Evolutionary conservation across 371 early-diverging fungal species (phyloP).

Genomic region (Batrachochytrium dendrobatidis): DNA sequence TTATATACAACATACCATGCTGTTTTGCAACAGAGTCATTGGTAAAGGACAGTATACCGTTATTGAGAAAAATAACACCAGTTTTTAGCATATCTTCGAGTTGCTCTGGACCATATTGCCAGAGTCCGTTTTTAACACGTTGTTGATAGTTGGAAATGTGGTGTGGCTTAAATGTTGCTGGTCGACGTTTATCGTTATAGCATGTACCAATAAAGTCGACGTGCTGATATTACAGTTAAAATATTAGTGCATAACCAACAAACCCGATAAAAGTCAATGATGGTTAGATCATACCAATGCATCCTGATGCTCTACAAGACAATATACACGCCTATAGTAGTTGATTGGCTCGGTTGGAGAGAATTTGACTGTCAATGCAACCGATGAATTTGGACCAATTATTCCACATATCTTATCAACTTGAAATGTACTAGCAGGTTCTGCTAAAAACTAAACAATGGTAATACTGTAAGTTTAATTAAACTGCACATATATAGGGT

Average conservation of each 20-base stretch:
- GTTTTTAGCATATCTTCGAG: conserved; percentile 46
- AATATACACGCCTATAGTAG: conserved; percentile 42
- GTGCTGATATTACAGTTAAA: conserved; percentile 11
- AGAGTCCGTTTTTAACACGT: conserved; percentile 35
- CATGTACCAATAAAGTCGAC: conserved; percentile 45
- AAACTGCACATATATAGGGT: no score
- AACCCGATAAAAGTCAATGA: neutral
- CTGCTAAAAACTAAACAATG: conserved; percentile 37
- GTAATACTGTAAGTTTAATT: no score
- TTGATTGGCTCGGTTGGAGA: conserved; percentile 41
- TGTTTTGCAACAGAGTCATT: conserved; percentile 1
- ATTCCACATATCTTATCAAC: conserved; percentile 40
- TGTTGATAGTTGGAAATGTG: conserved; percentile 32
- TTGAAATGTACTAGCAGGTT: conserved; percentile 33
- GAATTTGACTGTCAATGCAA: conserved; percentile 38
- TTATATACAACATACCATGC: neutral
- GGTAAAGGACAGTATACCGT: conserved; percentile 25
- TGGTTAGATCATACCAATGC: conserved; percentile 33
- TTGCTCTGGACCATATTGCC: conserved; percentile 41
- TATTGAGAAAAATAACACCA: conserved; percentile 18
- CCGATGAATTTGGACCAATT: conserved; percentile 34
- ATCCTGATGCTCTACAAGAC: conserved; percentile 45
- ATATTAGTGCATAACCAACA: neutral
- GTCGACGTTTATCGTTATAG: conserved; percentile 40
- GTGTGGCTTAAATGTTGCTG: conserved; percentile 34